Percentiles rank a stretch among this genome's conserved stretches.
Conservation (phyloP, 2,329 filamentous ascomycete species). For the Trichoderma pleuroti region DNA sequence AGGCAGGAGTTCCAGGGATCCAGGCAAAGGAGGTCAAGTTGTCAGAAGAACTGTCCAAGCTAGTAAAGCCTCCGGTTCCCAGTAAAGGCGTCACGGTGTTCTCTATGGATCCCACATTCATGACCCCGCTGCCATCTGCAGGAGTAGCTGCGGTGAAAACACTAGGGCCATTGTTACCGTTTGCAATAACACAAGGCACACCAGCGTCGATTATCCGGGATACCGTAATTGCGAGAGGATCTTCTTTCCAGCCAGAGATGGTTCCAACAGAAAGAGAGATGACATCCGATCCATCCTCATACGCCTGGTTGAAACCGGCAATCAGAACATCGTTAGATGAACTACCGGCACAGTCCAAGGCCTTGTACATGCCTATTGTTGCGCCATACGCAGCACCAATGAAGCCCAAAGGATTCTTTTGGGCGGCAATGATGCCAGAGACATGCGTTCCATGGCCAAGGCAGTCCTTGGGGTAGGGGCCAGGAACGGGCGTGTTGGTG, state of each 20-base stretch:
- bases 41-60: background rate
- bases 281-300: slow-evolving; percentile 38
- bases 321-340: slow-evolving; percentile 37
- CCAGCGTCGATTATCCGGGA: slow-evolving; percentile 42
- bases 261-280: slow-evolving; percentile 36
- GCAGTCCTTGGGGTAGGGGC: slow-evolving; percentile 37
- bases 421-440: slow-evolving; percentile 44
- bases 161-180: slow-evolving; percentile 41
- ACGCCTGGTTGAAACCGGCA: slow-evolving; percentile 38
- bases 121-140: slow-evolving; percentile 39
- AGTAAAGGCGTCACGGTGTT: slow-evolving; percentile 36
- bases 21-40: background rate
- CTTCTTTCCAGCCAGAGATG: slow-evolving; percentile 30
- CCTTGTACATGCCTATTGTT: slow-evolving; percentile 38
- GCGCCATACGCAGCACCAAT: slow-evolving; percentile 39
- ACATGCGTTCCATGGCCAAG: slow-evolving; percentile 44
- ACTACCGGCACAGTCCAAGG: slow-evolving; percentile 33
- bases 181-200: slow-evolving; percentile 39
- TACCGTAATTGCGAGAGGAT: slow-evolving; percentile 34
- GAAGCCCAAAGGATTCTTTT: slow-evolving; percentile 34
- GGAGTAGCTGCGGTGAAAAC: slow-evolving; percentile 40
- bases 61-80: background rate
- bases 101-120: slow-evolving; percentile 43
- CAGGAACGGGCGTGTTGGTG: slow-evolving; percentile 31
- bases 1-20: background rate